phyloP scores from a whole-genome alignment of 2,329 filamentous ascomycete species.

The Phialocephala sp. region DNA sequence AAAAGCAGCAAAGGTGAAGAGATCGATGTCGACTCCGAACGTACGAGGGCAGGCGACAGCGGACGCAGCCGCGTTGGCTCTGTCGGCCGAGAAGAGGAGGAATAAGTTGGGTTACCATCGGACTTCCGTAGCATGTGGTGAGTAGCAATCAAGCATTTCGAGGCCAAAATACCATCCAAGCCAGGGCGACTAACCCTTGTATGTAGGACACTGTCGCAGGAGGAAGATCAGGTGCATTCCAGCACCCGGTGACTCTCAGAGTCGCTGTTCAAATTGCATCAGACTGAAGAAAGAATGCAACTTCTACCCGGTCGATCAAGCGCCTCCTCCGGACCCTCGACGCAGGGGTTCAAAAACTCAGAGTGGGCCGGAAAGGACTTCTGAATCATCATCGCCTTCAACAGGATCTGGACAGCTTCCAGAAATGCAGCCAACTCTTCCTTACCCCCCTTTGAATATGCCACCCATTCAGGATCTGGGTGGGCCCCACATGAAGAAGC shows the following conservation, averaged over 20 bases:
- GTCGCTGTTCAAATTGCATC: constrained; percentile 90
- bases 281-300: constrained; percentile 93
- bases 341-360: constrained; percentile 48
- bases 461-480: constrained; percentile 53
- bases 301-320: constrained; percentile 87
- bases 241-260: constrained; percentile 72
- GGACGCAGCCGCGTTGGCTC: constrained; percentile 41
- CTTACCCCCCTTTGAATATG: constrained; percentile 52
- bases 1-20: constrained; percentile 47
- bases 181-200: constrained; percentile 28
- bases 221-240: constrained; percentile 93
- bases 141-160: constrained; percentile 50
- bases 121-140: constrained; percentile 94
- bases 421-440: constrained; percentile 49
- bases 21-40: constrained; percentile 57
- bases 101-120: constrained; percentile 97
- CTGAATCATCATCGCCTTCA: constrained; percentile 56
- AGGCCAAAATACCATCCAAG: constrained; percentile 15
- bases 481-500: constrained; percentile 48
- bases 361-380: constrained; percentile 43
- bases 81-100: constrained; percentile 68
- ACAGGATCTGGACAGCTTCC: constrained; percentile 50
- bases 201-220: constrained; percentile 82
- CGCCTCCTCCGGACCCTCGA: constrained; percentile 55
- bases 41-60: constrained; percentile 49